Evolutionary conservation across 2,329 filamentous ascomycete species (phyloP), one percentile per base, ranked within the genome.

Genomic region (Aspergillus fumigatiaffinis): DNA sequence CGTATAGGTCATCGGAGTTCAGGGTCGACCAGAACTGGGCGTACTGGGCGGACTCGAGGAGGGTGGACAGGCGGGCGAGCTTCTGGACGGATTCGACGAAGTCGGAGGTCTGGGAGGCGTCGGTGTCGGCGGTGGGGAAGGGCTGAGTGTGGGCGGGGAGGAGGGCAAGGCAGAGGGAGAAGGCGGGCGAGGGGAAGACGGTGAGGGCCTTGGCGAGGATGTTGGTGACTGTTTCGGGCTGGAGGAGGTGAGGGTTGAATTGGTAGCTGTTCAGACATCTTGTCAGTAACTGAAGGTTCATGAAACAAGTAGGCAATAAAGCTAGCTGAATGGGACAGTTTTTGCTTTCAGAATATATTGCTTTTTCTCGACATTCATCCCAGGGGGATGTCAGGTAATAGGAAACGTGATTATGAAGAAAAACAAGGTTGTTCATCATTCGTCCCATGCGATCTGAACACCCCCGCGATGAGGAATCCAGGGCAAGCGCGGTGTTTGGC

Each of bases 201-300:
- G 93, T 96, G 74, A 99, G 87, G 66, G 92, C 85, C 84, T 97
- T 99, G 82, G 96, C 92, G 76, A 99, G 91, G 80, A 97, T 90
- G 84, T 97, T 97, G 83, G 94, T 97, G 77, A 94, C 92, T 72
- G 93, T 91, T 79, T 99, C 94, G 73, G 96, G 90, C 82, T 94
- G 93, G 73, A 92, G 87, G 68, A 96, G 91, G 82, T 97, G 92
- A 53, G 94, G 94, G 86, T 99, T 99, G 81, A 99, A 96, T 82
- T 99, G 95, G 84, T 99, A 99, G 65, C 94, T 99, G 68, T 60
- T 44, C n/a, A 14, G 20, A 64, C 41, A 32, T 25, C 32, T 49
- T 21, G 52, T 48, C 35, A 51, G 44, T 29, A 28, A 42, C 32
- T 12, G 32, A 6, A 35, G 3, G 14, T 14, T 3, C 5, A 32